Evolutionary conservation across 2,329 filamentous ascomycete genomes (phyloP).

Genomic region (Amphichorda felina): DNA sequence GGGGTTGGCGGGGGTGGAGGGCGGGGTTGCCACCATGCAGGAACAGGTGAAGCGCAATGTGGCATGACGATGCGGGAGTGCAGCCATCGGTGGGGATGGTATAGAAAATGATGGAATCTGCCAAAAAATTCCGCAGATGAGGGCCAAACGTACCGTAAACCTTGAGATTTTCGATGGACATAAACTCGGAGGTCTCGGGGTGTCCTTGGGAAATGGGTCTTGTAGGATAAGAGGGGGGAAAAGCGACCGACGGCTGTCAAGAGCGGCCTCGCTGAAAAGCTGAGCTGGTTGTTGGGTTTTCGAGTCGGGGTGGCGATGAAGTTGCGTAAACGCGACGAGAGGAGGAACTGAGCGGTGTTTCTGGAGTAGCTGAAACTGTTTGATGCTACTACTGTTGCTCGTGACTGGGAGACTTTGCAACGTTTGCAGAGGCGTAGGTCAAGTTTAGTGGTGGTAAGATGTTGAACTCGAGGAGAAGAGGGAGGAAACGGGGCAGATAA

Average conservation of each 20-base stretch:
- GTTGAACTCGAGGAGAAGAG: conserved; percentile 1
- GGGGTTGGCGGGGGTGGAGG: conserved; percentile 1
- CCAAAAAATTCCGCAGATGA: not conserved
- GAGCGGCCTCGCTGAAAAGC: conserved; percentile 1
- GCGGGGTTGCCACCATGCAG: conserved; percentile 4
- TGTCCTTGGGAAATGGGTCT: conserved; percentile 42
- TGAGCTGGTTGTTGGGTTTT: not conserved
- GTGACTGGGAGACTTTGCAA: not conserved
- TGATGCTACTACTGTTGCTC: not conserved
- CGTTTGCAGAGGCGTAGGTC: not conserved
- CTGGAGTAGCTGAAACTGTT: not conserved
- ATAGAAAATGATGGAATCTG: conserved; percentile 1
- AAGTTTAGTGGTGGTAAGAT: not conserved
- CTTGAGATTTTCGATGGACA: conserved; percentile 99
- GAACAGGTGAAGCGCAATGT: not conserved
- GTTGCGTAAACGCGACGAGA: not conserved
- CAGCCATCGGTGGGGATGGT: not conserved
- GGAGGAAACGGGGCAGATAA: conserved; percentile 1
- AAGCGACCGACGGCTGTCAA: conserved; percentile 4
- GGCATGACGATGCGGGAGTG: not conserved
- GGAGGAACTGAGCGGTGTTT: not conserved
- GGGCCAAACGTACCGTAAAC: conserved; percentile 61
- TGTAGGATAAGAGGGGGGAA: conserved; percentile 7
- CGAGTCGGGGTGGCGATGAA: not conserved
- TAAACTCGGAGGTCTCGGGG: conserved; percentile 71